phyloP scores from a whole-genome alignment of 345 rosid genomes.

The Lepidium didymum region DNA sequence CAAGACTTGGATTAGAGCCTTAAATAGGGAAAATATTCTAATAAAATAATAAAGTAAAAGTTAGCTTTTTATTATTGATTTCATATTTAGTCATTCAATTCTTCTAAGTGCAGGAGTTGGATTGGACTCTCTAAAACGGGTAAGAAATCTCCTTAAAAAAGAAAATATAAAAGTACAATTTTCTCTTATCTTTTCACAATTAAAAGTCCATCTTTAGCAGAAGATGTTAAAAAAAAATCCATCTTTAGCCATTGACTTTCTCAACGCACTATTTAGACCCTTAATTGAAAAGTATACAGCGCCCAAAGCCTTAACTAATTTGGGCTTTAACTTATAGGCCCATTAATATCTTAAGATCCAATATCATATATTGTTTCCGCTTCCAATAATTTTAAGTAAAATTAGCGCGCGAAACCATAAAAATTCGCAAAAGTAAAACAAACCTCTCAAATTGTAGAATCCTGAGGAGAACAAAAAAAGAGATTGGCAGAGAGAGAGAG shows the following conservation, averaged over 20 bases:
- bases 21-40: too few relatives aligned
- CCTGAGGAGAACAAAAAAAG: neutral
- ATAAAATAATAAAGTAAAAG: too few relatives aligned
- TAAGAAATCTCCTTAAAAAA: too few relatives aligned
- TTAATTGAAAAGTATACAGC: neutral
- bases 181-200: too few relatives aligned
- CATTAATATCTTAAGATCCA: neutral
- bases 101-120: too few relatives aligned
- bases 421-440: neutral
- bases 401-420: slow-evolving; percentile 6
- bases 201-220: neutral
- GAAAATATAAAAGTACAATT: too few relatives aligned
- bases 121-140: too few relatives aligned
- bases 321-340: neutral
- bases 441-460: slow-evolving; percentile 6
- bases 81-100: too few relatives aligned
- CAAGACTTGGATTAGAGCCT: too few relatives aligned
- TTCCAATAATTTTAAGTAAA: neutral
- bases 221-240: too few relatives aligned
- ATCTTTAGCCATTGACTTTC: neutral
- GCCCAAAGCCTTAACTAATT: neutral
- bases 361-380: neutral
- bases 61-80: too few relatives aligned
- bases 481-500: neutral
- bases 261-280: neutral